Evolutionary conservation across 345 rosid genomes (phyloP).

Genomic region (Brassica juncea): DNA sequence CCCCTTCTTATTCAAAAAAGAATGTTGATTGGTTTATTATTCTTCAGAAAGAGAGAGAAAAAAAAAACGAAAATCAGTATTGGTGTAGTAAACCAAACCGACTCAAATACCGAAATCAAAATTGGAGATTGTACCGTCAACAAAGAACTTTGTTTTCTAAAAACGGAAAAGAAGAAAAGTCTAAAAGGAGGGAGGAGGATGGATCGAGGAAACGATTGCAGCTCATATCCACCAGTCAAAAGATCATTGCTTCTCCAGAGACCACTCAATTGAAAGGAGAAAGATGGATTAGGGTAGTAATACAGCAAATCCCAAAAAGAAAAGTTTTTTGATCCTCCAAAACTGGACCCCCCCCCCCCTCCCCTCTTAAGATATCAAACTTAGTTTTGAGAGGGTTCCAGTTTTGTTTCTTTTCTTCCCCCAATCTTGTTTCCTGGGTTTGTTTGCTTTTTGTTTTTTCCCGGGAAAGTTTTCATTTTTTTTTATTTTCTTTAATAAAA

Average conservation of each 20-base stretch:
- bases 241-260: conserved; percentile 9
- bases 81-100: not conserved
- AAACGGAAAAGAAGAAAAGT: conserved; percentile 1
- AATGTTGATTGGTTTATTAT: not conserved
- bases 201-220: conserved; percentile 6
- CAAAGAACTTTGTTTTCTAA: conserved; percentile 19
- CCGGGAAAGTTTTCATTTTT: conserved; percentile 1
- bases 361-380: conserved; percentile 11
- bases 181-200: not conserved
- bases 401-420: conserved; percentile 13
- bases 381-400: conserved; percentile 33
- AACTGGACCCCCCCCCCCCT: conserved; percentile 20
- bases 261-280: conserved; percentile 14
- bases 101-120: not conserved
- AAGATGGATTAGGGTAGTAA: conserved; percentile 15
- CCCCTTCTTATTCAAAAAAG: not conserved
- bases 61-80: not conserved
- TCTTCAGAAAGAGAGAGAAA: not conserved
- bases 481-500: not conserved
- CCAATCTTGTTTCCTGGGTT: conserved; percentile 25
- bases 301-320: not conserved
- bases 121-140: not conserved
- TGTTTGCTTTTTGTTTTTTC: not conserved
- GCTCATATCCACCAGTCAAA: conserved; percentile 18
- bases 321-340: conserved; percentile 24